These are phyloP conservation scores for Pythium rhizo-oryzae DNA, from an alignment of 352 stramenopile species.

Conservation along the genomic window DNA sequence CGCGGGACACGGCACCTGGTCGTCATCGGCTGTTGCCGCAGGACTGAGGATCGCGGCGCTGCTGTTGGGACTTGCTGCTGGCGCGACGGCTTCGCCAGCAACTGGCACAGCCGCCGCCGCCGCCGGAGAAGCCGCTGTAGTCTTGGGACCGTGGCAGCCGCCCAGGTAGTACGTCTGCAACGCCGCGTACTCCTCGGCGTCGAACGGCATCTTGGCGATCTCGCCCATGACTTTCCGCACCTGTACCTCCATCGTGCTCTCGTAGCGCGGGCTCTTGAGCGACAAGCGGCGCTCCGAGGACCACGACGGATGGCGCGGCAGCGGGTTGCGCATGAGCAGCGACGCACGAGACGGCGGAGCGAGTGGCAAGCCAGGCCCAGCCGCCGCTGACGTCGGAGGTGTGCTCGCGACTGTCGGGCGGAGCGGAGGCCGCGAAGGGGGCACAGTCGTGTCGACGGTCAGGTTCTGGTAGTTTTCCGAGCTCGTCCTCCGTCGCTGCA, in stretches of 20 bases:
- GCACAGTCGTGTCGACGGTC: conserved; percentile 17
- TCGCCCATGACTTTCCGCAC: conserved; percentile 68
- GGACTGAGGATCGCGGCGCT: not conserved
- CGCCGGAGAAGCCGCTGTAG: not conserved
- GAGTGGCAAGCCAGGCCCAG: not conserved
- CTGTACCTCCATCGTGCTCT: conserved; percentile 74
- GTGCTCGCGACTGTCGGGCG: conserved; percentile 7
- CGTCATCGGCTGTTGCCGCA: not conserved
- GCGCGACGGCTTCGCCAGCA: not conserved
- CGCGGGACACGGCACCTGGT: conserved; percentile 28
- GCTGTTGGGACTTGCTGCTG: conserved; percentile 14
- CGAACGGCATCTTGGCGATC: conserved; percentile 67
- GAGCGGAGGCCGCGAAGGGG: conserved; percentile 15
- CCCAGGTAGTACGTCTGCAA: conserved; percentile 67
- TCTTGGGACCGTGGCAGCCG: conserved; percentile 46
- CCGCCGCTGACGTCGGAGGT: not conserved
- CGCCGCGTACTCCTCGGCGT: conserved; percentile 60
- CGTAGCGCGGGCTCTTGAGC: conserved; percentile 71
- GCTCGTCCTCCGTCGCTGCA: conserved; percentile 16
- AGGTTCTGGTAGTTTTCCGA: conserved; percentile 23
- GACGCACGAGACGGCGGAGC: not conserved
- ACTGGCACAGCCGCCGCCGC: not conserved
- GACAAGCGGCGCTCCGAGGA: conserved; percentile 51
- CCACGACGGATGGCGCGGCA: conserved; percentile 26
- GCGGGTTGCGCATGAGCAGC: conserved; percentile 17